Base-by-base conservation (phyloP, 108 stramenopile genomes). In the Skeletonema menzelii region DNA sequence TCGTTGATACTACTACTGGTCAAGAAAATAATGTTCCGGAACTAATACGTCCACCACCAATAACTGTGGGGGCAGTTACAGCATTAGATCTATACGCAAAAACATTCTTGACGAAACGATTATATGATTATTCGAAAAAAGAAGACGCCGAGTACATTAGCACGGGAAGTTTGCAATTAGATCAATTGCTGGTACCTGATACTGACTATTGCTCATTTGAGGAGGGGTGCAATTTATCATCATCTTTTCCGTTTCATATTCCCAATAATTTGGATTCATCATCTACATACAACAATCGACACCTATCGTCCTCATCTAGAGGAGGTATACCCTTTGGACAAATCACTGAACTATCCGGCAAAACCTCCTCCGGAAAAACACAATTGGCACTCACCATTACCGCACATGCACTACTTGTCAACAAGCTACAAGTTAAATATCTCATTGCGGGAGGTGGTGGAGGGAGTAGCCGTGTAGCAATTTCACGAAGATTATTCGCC, bases 281-380 rank as follows among this genome's bases (percentile, higher is more conserved):
- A 8, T 0, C 40, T 15, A 42, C 40, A 42, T 15, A 3, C 13
- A 14, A 42, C 40, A 42, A 15, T 15, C 40, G n/a, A 15, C 40
- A 2, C 15, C 40, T 10, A 11, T 42, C 15, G 2, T 53, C 49
- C 2, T 53, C 20, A 10, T 59, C 28, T 0, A 38, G 28, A 22
- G 53, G 35, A 10, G 83, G 83, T 8, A 68, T 84, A 11, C 70
- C 62, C 12, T 84, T 76, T 27, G 79, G 79, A 56, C 55, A 66
- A 61, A 70, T 84, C 26, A 77, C 76, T 4, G 79, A 84, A 76
- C 49, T 77, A 27, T 77, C 75, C 12, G 83, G 83, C 7, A 70
- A 76, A n/a, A 42, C 83, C 8, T 75, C 79, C 8, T 73, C 66
- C 5, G 83, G 83, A 2, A 84, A 84, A 46, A 81, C 80, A 1